Base-by-base conservation (phyloP, 441 rosid genomes). In the Pelargonium myrrhifolium region DNA sequence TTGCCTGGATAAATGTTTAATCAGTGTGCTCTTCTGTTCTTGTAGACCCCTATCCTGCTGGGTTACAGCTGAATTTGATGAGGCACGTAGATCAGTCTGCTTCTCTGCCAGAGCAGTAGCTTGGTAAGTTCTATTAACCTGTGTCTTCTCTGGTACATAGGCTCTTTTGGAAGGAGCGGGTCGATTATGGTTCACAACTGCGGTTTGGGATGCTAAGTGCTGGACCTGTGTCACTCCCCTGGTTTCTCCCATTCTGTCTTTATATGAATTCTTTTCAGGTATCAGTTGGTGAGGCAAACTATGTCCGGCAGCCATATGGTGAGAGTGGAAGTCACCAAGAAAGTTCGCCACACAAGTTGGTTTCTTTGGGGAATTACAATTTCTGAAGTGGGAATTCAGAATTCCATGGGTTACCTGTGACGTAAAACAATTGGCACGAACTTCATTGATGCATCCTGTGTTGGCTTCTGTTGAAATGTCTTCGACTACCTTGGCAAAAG, bases 121-220 rank as follows among this genome's bases (percentile, higher is more conserved):
- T 60, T 72, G 72, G 62, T 39, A 68, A 64, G 43, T 58, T 70
- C 68, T 71, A 59, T 55, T 49, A 24, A 75, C 72, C 70, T 40
- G 71, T 59, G 75, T 68, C 53, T 74, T 74, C 68, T 49, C 76
- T 58, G 75, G 74, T 65, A 65, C 65, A 65, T 71, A 69, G 62
- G 56, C 75, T 72, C 69, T 73, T 74, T 60, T 72, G 63, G 76
- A 77, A 15, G 77, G 73, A 64, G 80, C 74, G 60, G 80, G 83
- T 49, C 70, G 43, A 67, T 76, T 69, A 65, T 26, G n/a, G 24
- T 71, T 80, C 76, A 71, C 72, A 47, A 26, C 47, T 75, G 70
- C 45, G 58, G 40, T 40, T 59, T 20, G 59, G 9, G 80, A 64
- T 49, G 67, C 72, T 53, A 74, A 62, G 49, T 65, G 73, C 42